Percentiles rank a stretch among this genome's conserved stretches.
These are phyloP conservation scores for Alternaria sp. DNA, from an alignment of 2,329 filamentous ascomycete genomes.

Conservation along the genomic window DNA sequence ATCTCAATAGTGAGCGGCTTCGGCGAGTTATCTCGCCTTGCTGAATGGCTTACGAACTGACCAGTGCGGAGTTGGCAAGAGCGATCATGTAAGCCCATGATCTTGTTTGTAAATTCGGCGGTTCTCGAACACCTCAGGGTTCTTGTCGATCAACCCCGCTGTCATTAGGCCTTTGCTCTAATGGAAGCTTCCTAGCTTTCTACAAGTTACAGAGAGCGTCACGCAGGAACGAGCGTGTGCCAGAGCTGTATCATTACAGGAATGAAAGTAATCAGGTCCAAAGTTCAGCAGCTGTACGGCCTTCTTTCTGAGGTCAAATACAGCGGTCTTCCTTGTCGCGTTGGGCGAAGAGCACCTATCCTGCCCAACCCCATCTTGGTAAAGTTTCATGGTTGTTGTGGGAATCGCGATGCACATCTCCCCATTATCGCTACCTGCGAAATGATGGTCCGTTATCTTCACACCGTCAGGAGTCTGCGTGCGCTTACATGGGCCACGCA, in stretches of 20 bases:
- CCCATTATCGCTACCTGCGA: background rate
- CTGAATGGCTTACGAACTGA: conserved; percentile 25
- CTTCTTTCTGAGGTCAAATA: background rate
- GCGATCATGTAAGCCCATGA: conserved; percentile 15
- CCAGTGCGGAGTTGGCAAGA: conserved; percentile 18
- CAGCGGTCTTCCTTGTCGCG: conserved; percentile 7
- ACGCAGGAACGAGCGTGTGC: background rate
- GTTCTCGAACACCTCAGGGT: conserved; percentile 8
- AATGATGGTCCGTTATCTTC: background rate
- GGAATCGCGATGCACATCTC: background rate
- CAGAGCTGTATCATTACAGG: background rate
- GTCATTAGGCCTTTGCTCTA: background rate
- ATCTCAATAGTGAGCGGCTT: conserved; percentile 1
- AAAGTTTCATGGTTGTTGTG: background rate
- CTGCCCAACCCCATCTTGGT: background rate
- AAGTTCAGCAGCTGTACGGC: background rate
- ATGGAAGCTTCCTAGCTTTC: background rate
- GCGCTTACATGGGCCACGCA: background rate
- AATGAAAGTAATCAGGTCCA: background rate
- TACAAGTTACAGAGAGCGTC: background rate
- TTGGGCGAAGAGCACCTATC: background rate
- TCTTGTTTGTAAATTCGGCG: background rate
- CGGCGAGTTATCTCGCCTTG: conserved; percentile 9
- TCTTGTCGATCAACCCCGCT: background rate
- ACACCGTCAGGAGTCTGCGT: background rate